phyloP scores from a whole-genome alignment of 2,329 filamentous ascomycete genomes.

The Botrytis sinoallii region DNA sequence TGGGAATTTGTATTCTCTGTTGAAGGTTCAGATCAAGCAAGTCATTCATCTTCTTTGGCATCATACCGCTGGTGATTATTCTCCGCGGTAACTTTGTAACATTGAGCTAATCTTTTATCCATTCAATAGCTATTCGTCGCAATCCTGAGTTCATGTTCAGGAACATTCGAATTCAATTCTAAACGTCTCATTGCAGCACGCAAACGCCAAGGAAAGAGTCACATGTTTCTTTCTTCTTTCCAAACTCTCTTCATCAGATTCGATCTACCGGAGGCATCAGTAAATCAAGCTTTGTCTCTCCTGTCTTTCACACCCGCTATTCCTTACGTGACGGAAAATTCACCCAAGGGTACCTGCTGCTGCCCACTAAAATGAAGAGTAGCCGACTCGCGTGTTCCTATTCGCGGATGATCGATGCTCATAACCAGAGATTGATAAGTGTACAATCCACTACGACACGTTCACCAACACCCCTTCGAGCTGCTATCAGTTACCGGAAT shows the following conservation, averaged over 20 bases:
- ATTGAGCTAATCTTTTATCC: background rate
- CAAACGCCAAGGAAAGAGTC: background rate
- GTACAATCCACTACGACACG: accelerated
- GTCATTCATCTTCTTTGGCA: accelerated
- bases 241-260: accelerated
- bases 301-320: background rate
- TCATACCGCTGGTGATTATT: too few species aligned
- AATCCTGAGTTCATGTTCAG: background rate
- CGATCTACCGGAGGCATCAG: accelerated
- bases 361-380: too few species aligned
- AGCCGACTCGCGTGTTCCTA: background rate
- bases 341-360: background rate
- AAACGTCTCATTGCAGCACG: too few species aligned
- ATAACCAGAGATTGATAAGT: background rate
- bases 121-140: accelerated
- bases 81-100: accelerated
- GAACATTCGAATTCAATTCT: background rate
- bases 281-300: background rate
- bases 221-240: accelerated
- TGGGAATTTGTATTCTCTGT: background rate
- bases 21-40: background rate
- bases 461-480: accelerated
- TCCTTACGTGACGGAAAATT: background rate
- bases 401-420: background rate
- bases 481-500: too few species aligned